Evolutionary conservation across 2,329 filamentous ascomycete genomes (phyloP), one percentile per base, ranked within the genome.

Genomic region (Akanthomyces uredinophilus): DNA sequence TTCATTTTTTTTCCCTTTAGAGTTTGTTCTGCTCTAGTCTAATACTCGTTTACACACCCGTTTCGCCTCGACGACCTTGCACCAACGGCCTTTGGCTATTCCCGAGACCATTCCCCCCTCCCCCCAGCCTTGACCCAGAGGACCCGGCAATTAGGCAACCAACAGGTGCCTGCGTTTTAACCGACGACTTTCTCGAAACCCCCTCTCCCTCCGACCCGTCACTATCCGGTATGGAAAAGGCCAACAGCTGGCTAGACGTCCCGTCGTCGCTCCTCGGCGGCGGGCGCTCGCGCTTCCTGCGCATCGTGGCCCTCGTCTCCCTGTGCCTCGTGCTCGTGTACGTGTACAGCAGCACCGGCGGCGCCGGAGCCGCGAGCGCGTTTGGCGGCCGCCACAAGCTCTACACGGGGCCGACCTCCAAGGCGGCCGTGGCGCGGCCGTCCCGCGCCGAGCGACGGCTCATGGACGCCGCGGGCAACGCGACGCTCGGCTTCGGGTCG

Each of bases 401-500:
- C 29, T 18, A 14, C 16, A 20, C 35, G 6, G 22, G 27, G 24
- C 57, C 46, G 22, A 5, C 57, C 18, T 27, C 58, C 6, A 20
- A 29, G 5, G 20, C 27, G 6, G 8, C 24, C 10, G 32, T 20
- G 14, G 18, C 49, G 27, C 37, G 27, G 20, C 58, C 58, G n/a
- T 60, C 58, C 18, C 43, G 29, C 20, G 55, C 32, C 16, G 24
- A 52, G 57, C 44, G n/a, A 10, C 44, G 44, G 24, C 46, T 60
- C 46, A 51, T 65, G 32, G 44, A 55, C 43, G 64, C 66, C 13
- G 67, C 67, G 4, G 65, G 65, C 37, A 71, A 71, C 63, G 55
- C 65, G 41, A 71, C 70, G 4, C 62, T 71, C 20, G 70, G 69
- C 16, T 69, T 70, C 58, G 62, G 35, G 13, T 56, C 52, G 5